These are phyloP conservation scores for Cucumis melo DNA, from an alignment of 306 rosid genomes.

Conservation along the genomic window DNA sequence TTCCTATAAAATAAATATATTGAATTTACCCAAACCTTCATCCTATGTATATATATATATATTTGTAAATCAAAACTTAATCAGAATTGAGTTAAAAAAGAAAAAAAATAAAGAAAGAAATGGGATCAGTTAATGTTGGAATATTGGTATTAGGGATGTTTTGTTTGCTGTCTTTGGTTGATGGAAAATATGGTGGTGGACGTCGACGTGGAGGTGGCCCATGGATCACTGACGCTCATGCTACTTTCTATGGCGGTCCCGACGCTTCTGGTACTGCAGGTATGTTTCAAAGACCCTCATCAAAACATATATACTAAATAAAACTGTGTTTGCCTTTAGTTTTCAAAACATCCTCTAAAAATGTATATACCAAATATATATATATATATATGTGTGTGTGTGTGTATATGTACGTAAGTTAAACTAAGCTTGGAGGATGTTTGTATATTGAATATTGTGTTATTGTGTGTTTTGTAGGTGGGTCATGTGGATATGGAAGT, in stretches of 20 bases:
- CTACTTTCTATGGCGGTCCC: constrained; percentile 21
- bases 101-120: background rate
- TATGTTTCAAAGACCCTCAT: background rate
- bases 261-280: constrained; percentile 18
- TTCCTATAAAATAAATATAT: background rate
- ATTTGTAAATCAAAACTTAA: too few relatives aligned
- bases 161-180: background rate
- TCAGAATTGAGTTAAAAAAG: background rate
- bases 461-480: constrained; percentile 21
- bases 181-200: background rate
- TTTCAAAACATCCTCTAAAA: too few relatives aligned
- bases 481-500: constrained; percentile 71
- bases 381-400: too few relatives aligned
- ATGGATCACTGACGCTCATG: constrained; percentile 5
- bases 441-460: too few relatives aligned
- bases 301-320: too few relatives aligned
- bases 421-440: too few relatives aligned
- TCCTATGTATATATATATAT: too few relatives aligned
- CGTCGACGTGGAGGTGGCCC: too few relatives aligned
- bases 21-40: too few relatives aligned
- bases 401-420: too few relatives aligned
- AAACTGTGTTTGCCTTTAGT: too few relatives aligned
- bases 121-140: background rate
- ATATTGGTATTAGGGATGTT: background rate
- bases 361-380: too few relatives aligned